A percentile compares a stretch with the other conserved stretches of the same genome.
These are phyloP conservation scores for Fusarium solani-melongenae DNA, from an alignment of 2,329 filamentous ascomycete species.

Conservation along the genomic window DNA sequence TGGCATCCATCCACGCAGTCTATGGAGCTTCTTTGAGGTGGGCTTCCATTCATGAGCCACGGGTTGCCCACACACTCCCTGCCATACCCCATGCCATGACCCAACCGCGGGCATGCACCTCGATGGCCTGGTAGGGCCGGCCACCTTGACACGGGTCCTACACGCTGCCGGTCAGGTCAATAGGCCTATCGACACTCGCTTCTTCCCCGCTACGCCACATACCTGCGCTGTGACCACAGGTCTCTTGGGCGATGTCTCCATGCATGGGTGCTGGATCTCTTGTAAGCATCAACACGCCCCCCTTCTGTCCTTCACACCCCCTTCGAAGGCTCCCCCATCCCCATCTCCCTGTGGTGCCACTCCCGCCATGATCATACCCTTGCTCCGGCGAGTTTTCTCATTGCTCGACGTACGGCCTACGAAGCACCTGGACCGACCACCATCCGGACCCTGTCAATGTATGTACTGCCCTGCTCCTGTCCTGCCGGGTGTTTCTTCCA, in stretches of 20 bases:
- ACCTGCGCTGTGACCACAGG: slow-evolving; percentile 40
- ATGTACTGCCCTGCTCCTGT: slow-evolving; percentile 39
- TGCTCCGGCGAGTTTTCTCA: slow-evolving; percentile 37
- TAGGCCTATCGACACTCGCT: slow-evolving; percentile 46
- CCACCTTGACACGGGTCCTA: slow-evolving; percentile 36
- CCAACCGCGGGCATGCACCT: slow-evolving; percentile 38
- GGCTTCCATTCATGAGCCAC: slow-evolving; percentile 15
- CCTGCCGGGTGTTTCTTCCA: slow-evolving; percentile 34
- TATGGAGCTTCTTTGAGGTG: slow-evolving; percentile 33
- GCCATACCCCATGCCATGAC: slow-evolving; percentile 30
- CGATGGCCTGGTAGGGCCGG: slow-evolving; percentile 42
- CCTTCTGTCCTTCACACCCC: slow-evolving; percentile 24
- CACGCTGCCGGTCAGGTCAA: slow-evolving; percentile 34
- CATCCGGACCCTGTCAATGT: slow-evolving; percentile 37
- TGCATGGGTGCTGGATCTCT: slow-evolving; percentile 31
- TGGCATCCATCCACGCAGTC: slow-evolving; percentile 33
- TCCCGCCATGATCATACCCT: slow-evolving; percentile 41
- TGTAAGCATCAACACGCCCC: slow-evolving; percentile 22
- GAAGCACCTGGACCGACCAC: slow-evolving; percentile 27
- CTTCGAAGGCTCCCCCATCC: slow-evolving; percentile 16
- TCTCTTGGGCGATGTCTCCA: slow-evolving; percentile 39
- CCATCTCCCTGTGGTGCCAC: slow-evolving; percentile 42
- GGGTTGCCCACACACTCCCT: slow-evolving; percentile 28
- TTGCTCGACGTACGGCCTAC: slow-evolving; percentile 40
- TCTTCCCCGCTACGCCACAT: slow-evolving; percentile 46